phyloP scores from a whole-genome alignment of 331 rosid genomes.

The Malus hybrid region DNA sequence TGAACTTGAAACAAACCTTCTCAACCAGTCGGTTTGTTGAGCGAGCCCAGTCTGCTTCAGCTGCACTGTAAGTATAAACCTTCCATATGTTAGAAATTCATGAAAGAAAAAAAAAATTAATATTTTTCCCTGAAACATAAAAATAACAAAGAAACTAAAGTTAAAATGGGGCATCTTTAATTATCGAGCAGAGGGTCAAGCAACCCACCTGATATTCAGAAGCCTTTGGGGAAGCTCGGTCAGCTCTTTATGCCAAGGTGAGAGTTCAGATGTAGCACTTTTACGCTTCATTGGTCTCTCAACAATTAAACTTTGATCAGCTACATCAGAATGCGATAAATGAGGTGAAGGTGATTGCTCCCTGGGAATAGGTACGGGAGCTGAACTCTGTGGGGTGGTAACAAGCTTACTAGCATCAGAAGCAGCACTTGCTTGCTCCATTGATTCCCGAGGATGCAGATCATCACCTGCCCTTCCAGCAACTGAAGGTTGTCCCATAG shows the following conservation, averaged over 20 bases:
- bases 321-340: conserved; percentile 38
- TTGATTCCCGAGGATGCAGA: conserved; percentile 42
- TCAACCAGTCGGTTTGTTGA: conserved; percentile 70
- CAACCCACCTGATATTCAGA: conserved; percentile 63
- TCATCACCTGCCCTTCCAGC: conserved; percentile 52
- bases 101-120: not conserved
- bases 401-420: conserved; percentile 41
- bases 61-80: conserved; percentile 51
- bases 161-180: not conserved
- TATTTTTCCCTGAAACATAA: not conserved
- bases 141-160: not conserved
- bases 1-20: conserved; percentile 53
- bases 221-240: conserved; percentile 53
- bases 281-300: conserved; percentile 81
- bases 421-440: conserved; percentile 44
- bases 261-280: conserved; percentile 65
- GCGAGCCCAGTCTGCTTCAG: conserved; percentile 83
- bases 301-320: conserved; percentile 43
- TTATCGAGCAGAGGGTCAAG: not conserved
- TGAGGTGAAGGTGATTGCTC: conserved; percentile 42
- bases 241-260: conserved; percentile 78
- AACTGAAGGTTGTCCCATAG: conserved; percentile 41
- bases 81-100: conserved; percentile 11
- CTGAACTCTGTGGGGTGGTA: conserved; percentile 31
- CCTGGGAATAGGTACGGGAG: conserved; percentile 32